Conservation (phyloP, 768 basidiomycete species). For the Zangia roseola region DNA sequence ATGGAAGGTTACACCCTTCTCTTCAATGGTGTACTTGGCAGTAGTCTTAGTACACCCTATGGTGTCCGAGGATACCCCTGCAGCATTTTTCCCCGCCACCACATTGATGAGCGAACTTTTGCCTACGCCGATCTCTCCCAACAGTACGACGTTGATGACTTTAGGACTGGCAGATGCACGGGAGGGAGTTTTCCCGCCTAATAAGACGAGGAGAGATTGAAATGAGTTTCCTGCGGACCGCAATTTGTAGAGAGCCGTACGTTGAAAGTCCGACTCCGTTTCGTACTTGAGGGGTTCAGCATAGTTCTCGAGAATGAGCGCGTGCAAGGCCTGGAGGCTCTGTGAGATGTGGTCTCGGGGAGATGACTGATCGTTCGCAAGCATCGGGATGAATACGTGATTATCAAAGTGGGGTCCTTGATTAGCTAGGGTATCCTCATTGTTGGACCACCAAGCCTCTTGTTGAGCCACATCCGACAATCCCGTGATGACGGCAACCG, state of each 20-base stretch:
- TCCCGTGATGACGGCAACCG: slow-evolving; percentile 20
- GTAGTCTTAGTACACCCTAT: slow-evolving; percentile 34
- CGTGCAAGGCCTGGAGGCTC: slow-evolving; percentile 13
- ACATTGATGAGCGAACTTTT: slow-evolving; percentile 47
- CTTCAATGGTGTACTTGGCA: slow-evolving; percentile 23
- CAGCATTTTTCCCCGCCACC: slow-evolving; percentile 26
- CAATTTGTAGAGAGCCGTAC: slow-evolving; percentile 8
- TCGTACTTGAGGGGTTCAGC: background rate
- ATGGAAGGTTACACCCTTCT: slow-evolving; percentile 20
- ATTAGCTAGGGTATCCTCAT: slow-evolving; percentile 1
- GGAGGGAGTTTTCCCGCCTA: slow-evolving; percentile 5
- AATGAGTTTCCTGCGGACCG: slow-evolving; percentile 9
- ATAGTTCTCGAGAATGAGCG: slow-evolving; percentile 13
- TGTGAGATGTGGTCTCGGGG: slow-evolving; percentile 4
- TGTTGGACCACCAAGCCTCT: slow-evolving; percentile 22
- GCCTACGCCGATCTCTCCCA: slow-evolving; percentile 34
- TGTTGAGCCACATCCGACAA: slow-evolving; percentile 2
- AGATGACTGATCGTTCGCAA: background rate
- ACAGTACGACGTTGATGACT: slow-evolving; percentile 33
- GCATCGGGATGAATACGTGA: slow-evolving; percentile 14
- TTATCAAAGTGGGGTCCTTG: slow-evolving; percentile 16
- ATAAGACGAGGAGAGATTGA: slow-evolving; percentile 10
- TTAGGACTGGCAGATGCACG: background rate
- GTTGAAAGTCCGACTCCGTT: background rate
- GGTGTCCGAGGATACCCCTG: slow-evolving; percentile 31